Evolutionary conservation across 139 green algal species (phyloP).

Genomic region (Chloropicon primus): DNA sequence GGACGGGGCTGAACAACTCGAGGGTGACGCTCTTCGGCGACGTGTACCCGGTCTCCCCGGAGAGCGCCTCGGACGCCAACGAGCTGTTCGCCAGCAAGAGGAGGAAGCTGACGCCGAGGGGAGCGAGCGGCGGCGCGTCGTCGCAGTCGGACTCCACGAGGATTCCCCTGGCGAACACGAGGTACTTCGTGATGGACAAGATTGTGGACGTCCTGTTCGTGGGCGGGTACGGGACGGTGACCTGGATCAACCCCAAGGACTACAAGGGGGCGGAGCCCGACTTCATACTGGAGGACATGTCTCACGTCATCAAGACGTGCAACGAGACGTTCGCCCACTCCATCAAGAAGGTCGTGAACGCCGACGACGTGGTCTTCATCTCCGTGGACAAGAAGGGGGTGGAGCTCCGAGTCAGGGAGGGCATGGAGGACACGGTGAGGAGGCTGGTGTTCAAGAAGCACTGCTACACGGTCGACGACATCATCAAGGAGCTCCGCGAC

Average conservation of each 20-base stretch:
- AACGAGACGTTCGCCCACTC: slow-evolving; percentile 1
- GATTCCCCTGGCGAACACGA: slow-evolving; percentile 38
- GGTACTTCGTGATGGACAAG: slow-evolving; percentile 85
- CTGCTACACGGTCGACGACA: neutral
- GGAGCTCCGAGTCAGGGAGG: neutral
- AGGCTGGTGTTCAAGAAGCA: neutral
- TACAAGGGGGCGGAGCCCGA: slow-evolving; percentile 71
- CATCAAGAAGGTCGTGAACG: neutral
- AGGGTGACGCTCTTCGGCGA: slow-evolving; percentile 97
- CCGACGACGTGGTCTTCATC: slow-evolving; percentile 1
- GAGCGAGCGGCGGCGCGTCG: neutral
- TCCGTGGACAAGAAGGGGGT: neutral
- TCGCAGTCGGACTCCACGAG: neutral
- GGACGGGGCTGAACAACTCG: slow-evolving; percentile 91
- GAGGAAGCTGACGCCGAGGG: neutral
- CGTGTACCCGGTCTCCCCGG: slow-evolving; percentile 68
- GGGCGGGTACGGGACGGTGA: slow-evolving; percentile 83
- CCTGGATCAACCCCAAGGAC: slow-evolving; percentile 80
- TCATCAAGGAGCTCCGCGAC: neutral
- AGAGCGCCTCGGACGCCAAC: slow-evolving; percentile 54
- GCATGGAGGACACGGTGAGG: neutral
- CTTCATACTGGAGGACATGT: slow-evolving; percentile 48
- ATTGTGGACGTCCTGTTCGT: slow-evolving; percentile 98
- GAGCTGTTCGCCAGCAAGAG: neutral
- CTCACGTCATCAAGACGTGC: slow-evolving; percentile 32